Percentiles rank a stretch among this genome's conserved stretches.
Conservation (phyloP, 495 filamentous ascomycete genomes). For the Penicillium angulare region DNA sequence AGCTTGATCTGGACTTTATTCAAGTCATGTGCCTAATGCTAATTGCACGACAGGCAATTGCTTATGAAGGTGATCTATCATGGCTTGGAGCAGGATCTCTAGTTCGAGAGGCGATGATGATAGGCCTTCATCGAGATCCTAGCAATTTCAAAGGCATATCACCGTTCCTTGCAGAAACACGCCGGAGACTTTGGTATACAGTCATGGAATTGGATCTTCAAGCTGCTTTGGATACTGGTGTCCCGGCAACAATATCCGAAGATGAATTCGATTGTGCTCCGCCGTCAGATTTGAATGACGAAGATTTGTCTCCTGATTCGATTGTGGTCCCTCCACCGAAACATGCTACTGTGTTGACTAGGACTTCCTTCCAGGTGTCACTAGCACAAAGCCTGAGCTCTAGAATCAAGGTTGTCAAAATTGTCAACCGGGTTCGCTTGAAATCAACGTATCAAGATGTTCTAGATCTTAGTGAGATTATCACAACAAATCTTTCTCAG, state of each 20-base stretch:
- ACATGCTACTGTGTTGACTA: not conserved
- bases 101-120: constrained; percentile 8
- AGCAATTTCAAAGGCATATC: not conserved
- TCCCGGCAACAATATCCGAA: not conserved
- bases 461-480: not conserved
- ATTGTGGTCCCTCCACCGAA: not conserved
- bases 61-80: constrained; percentile 7
- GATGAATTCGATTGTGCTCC: constrained; percentile 6
- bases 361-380: not conserved
- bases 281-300: constrained; percentile 4
- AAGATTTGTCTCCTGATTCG: not conserved
- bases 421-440: constrained; percentile 1
- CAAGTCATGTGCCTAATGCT: constrained; percentile 11
- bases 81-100: constrained; percentile 6
- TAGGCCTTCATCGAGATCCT: constrained; percentile 12
- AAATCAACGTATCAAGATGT: not conserved
- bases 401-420: not conserved
- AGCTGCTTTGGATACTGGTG: not conserved
- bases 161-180: constrained; percentile 2
- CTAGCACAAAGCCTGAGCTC: not conserved
- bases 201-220: constrained; percentile 3
- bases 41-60: constrained; percentile 5
- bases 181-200: constrained; percentile 3
- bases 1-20: constrained; percentile 9
- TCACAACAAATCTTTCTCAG: not conserved